Evolutionary conservation across 768 basidiomycete genomes (phyloP).

Genomic region (Agrocybe pediades): DNA sequence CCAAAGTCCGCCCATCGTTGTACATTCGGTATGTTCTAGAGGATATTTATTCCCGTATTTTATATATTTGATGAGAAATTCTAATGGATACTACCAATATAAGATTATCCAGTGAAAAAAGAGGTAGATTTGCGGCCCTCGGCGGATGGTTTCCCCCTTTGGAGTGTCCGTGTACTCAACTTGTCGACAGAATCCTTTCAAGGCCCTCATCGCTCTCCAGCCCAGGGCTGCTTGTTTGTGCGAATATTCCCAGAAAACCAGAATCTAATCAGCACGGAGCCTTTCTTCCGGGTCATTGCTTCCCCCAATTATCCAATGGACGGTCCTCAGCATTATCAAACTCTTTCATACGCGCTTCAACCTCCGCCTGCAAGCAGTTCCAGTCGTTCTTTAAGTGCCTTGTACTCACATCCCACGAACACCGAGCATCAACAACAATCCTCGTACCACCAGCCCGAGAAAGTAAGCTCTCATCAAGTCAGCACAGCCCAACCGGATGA

Average conservation of each 20-base stretch:
- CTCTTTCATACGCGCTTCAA: constrained; percentile 77
- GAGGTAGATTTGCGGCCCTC: constrained; percentile 20
- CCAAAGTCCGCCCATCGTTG: neutral
- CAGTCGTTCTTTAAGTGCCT: constrained; percentile 10
- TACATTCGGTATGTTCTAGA: constrained; percentile 12
- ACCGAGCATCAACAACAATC: constrained; percentile 1
- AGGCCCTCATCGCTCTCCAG: neutral
- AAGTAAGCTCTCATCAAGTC: constrained; percentile 19
- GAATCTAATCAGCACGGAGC: constrained; percentile 5
- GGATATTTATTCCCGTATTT: constrained; percentile 17
- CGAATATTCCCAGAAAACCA: neutral
- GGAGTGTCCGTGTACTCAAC: neutral
- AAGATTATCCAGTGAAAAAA: constrained; percentile 30
- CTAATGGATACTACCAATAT: constrained; percentile 30
- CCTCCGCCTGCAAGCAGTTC: constrained; percentile 47
- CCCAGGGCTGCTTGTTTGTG: neutral
- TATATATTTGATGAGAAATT: constrained; percentile 32
- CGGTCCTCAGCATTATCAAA: constrained; percentile 80
- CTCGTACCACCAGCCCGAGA: constrained; percentile 24
- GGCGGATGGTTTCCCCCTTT: constrained; percentile 8
- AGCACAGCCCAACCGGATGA: constrained; percentile 35
- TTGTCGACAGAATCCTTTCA: neutral
- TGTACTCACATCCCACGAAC: constrained; percentile 24
- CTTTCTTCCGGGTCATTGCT: constrained; percentile 7
- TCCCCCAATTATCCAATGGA: constrained; percentile 40